Conservation (phyloP, 345 rosid genomes). For the Brassica rapa region DNA sequence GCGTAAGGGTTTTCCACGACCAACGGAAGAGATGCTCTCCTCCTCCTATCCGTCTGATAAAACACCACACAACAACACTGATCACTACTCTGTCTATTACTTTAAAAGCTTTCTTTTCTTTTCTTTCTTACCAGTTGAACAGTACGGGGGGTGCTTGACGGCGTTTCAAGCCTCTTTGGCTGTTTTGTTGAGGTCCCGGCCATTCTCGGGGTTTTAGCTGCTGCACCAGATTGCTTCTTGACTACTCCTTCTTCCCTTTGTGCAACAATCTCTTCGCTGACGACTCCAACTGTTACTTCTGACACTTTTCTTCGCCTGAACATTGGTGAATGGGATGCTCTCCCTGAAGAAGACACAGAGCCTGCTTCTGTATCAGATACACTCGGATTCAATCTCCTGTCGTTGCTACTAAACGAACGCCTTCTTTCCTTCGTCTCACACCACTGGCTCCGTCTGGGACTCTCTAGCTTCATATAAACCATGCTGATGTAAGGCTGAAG, state of each 20-base stretch:
- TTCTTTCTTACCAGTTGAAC: slow-evolving; percentile 35
- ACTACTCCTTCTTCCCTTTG: slow-evolving; percentile 31
- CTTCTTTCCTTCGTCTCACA: slow-evolving; percentile 54
- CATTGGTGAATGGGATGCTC: slow-evolving; percentile 49
- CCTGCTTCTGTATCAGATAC: slow-evolving; percentile 61
- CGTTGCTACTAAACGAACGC: slow-evolving; percentile 65
- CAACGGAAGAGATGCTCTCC: slow-evolving; percentile 78
- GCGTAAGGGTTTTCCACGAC: slow-evolving; percentile 44
- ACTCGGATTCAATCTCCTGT: slow-evolving; percentile 71
- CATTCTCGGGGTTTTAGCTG: slow-evolving; percentile 50
- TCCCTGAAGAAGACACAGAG: slow-evolving; percentile 52
- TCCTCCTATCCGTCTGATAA: slow-evolving; percentile 52
- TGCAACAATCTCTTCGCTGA: slow-evolving; percentile 44
- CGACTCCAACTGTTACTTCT: slow-evolving; percentile 53
- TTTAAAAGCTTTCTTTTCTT: slow-evolving; percentile 1
- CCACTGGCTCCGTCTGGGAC: slow-evolving; percentile 58
- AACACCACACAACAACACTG: slow-evolving; percentile 6
- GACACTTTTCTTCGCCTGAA: slow-evolving; percentile 46
- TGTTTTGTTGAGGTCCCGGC: slow-evolving; percentile 42
- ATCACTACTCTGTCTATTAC: slow-evolving; percentile 15
- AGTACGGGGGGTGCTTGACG: slow-evolving; percentile 46
- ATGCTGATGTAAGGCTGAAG: slow-evolving; percentile 75
- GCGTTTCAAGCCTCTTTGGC: slow-evolving; percentile 47
- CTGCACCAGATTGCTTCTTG: slow-evolving; percentile 37
- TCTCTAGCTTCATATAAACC: slow-evolving; percentile 68